Percentiles rank a stretch among this genome's conserved stretches.
Conservation (phyloP, 257 asterid genomes). For the Coffea eugenioides region DNA sequence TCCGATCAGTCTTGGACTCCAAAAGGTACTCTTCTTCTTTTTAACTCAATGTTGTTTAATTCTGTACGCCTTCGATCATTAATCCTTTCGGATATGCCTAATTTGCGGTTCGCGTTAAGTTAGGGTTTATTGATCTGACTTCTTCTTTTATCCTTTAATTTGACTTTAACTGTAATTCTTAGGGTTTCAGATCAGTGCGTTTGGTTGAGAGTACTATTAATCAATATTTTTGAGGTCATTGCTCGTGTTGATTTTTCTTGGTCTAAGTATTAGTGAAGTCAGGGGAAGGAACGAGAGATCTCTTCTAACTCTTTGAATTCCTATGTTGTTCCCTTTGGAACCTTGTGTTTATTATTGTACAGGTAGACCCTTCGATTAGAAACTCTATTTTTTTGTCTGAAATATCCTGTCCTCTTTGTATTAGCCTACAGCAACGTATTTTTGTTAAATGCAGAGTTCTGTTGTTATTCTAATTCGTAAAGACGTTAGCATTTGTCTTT, state of each 20-base stretch:
- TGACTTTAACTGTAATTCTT: slow-evolving; percentile 20
- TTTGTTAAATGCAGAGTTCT: too few relatives aligned
- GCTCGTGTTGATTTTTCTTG: slow-evolving; percentile 7
- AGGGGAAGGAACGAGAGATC: background rate
- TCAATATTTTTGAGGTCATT: background rate
- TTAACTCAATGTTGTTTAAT: background rate
- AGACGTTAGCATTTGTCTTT: too few relatives aligned
- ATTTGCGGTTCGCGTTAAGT: slow-evolving; percentile 16
- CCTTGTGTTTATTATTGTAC: background rate
- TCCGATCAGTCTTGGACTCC: slow-evolving; percentile 77
- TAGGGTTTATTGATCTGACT: slow-evolving; percentile 43
- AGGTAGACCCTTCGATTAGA: too few relatives aligned
- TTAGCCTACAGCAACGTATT: background rate
- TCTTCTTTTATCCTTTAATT: slow-evolving; percentile 15
- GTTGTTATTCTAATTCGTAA: background rate
- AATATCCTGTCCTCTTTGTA: background rate
- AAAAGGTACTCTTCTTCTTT: slow-evolving; percentile 47
- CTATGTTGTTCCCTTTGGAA: background rate
- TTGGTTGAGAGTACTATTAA: slow-evolving; percentile 16
- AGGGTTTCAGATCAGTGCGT: slow-evolving; percentile 53
- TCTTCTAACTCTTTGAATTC: slow-evolving; percentile 7
- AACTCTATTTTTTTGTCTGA: background rate
- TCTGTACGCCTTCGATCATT: slow-evolving; percentile 11
- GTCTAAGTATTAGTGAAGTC: background rate
- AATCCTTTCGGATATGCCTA: slow-evolving; percentile 24